A percentile compares a stretch with the other conserved stretches of the same genome.
phyloP scores from a whole-genome alignment of 768 basidiomycete species.

The Lactifluus rugatus region DNA sequence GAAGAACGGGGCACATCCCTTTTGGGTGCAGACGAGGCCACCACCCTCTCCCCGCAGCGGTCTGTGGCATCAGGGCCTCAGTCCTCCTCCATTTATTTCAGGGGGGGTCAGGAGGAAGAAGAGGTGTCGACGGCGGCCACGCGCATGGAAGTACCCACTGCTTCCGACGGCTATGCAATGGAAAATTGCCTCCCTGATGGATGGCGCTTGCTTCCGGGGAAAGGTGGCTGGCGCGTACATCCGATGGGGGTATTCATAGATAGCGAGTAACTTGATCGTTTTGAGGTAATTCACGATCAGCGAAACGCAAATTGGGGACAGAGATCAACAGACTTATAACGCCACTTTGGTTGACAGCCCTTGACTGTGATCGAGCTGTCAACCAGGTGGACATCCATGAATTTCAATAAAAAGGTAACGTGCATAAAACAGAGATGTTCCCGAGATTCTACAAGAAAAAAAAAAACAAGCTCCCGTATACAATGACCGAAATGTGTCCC shows the following conservation, averaged over 20 bases:
- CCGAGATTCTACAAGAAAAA: neutral
- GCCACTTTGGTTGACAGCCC: neutral
- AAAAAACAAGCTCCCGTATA: neutral
- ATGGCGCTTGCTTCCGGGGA: slow-evolving; percentile 42
- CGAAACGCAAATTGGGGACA: neutral
- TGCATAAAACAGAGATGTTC: neutral
- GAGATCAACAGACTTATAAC: neutral
- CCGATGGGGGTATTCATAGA: slow-evolving; percentile 52
- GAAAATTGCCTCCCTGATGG: slow-evolving; percentile 29
- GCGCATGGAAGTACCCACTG: neutral
- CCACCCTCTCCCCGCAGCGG: too few relatives aligned
- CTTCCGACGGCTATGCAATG: neutral
- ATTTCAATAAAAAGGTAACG: neutral
- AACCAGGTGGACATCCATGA: neutral
- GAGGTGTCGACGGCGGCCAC: too few relatives aligned
- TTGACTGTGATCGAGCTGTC: neutral
- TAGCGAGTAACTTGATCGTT: slow-evolving; percentile 1
- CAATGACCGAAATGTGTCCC: neutral
- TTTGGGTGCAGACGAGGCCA: neutral
- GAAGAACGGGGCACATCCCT: neutral
- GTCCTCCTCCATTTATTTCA: neutral
- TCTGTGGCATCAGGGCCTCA: neutral
- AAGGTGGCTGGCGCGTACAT: slow-evolving; percentile 45
- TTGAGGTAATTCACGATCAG: too few relatives aligned
- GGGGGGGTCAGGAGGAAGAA: neutral